These are phyloP conservation scores for Podospora conica DNA, from an alignment of 495 filamentous ascomycete species.

Conservation along the genomic window DNA sequence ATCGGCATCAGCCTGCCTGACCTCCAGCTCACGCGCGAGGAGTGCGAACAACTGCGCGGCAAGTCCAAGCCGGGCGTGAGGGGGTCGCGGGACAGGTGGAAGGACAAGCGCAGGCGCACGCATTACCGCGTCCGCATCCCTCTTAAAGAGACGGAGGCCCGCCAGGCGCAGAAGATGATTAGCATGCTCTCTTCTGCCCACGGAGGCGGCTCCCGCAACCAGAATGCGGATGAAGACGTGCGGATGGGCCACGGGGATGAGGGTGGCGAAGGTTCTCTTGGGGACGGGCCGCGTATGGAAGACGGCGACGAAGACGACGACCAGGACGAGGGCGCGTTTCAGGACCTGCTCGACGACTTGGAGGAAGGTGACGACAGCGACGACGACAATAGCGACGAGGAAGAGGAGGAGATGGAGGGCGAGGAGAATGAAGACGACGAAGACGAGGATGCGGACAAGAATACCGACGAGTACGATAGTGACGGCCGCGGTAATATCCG, in stretches of 20 bases:
- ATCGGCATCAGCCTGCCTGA: conserved; percentile 49
- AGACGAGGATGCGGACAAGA: conserved; percentile 8
- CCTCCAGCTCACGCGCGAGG: conserved; percentile 44
- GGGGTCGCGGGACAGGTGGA: conserved; percentile 17
- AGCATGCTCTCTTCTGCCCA: conserved; percentile 14
- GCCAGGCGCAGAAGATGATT: conserved; percentile 32
- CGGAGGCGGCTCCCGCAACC: not conserved
- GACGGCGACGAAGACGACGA: conserved; percentile 4
- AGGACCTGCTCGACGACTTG: conserved; percentile 1
- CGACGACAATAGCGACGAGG: conserved; percentile 3
- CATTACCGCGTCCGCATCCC: conserved; percentile 36
- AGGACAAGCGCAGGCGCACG: conserved; percentile 22
- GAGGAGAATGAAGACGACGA: conserved; percentile 9
- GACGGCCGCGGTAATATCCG: not conserved
- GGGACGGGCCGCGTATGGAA: conserved; percentile 11
- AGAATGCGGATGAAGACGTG: not conserved
- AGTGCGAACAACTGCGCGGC: conserved; percentile 28
- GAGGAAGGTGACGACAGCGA: conserved; percentile 7
- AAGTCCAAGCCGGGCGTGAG: conserved; percentile 23
- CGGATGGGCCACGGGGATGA: not conserved
- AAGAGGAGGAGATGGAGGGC: conserved; percentile 4
- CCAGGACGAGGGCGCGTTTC: not conserved
- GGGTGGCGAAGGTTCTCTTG: not conserved
- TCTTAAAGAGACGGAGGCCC: conserved; percentile 29
- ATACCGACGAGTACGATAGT: conserved; percentile 11